Evolutionary conservation across 345 rosid genomes (phyloP).

Genomic region (Brassica incana): DNA sequence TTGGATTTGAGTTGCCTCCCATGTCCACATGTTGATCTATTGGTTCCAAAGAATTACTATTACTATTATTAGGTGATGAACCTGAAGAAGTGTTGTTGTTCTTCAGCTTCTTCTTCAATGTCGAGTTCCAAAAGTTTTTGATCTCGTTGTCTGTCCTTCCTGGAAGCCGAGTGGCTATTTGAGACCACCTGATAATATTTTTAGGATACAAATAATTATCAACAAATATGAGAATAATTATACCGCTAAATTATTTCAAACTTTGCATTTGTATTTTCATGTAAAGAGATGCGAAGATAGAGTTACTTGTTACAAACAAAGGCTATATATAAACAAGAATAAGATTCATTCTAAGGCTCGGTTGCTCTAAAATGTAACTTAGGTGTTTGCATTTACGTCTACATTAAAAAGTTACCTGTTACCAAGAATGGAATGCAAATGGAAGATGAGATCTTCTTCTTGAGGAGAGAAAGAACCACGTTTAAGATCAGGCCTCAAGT

Average conservation of each 20-base stretch:
- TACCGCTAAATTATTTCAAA: not conserved
- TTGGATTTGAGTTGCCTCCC: slow-evolving; percentile 42
- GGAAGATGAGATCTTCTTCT: slow-evolving; percentile 73
- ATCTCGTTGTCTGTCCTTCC: not conserved
- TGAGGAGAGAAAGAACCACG: slow-evolving; percentile 76
- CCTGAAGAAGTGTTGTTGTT: slow-evolving; percentile 14
- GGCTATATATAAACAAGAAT: not conserved
- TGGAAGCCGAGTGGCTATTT: not conserved
- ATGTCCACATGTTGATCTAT: slow-evolving; percentile 36
- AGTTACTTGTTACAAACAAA: not conserved
- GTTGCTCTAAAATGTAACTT: not conserved
- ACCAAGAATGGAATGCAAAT: slow-evolving; percentile 77
- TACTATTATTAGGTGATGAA: slow-evolving; percentile 59
- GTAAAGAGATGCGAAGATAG: not conserved
- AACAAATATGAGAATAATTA: not conserved
- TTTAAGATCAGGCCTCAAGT: slow-evolving; percentile 78
- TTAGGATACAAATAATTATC: not conserved
- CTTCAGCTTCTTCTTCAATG: not conserved
- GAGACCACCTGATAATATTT: slow-evolving; percentile 57
- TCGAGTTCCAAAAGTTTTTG: not conserved
- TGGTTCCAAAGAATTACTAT: slow-evolving; percentile 56
- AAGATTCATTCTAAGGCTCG: not conserved
- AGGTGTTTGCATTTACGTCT: not conserved
- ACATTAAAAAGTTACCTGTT: slow-evolving; percentile 50
- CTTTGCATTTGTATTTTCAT: not conserved